Conservation (phyloP, 768 basidiomycete species). For the Kwoniella sp. region DNA sequence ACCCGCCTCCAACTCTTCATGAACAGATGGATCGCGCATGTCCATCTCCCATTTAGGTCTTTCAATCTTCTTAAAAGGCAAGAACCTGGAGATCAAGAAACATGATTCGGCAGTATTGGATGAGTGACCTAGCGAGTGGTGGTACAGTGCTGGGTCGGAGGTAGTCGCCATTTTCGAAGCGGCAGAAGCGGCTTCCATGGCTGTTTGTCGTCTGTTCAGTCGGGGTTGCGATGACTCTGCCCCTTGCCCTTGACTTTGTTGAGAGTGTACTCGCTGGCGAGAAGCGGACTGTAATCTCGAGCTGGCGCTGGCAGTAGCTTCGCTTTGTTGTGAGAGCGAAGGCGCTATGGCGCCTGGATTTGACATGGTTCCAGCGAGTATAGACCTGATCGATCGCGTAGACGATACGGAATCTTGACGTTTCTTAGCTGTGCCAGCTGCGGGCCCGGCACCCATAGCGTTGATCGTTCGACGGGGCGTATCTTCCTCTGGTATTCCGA, state of each 20-base stretch:
- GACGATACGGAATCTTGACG: constrained; percentile 23
- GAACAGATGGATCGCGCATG: not conserved
- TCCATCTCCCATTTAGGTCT: constrained; percentile 44
- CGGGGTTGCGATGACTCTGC: not conserved
- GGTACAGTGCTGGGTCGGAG: constrained; percentile 40
- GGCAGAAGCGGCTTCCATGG: constrained; percentile 32
- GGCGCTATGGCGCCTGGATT: not conserved
- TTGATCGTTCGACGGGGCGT: constrained; percentile 3
- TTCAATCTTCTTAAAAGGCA: constrained; percentile 32
- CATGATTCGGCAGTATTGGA: constrained; percentile 44
- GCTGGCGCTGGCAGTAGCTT: not conserved
- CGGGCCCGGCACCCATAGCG: not conserved
- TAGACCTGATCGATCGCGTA: constrained; percentile 7
- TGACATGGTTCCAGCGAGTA: not conserved
- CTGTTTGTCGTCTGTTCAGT: constrained; percentile 34
- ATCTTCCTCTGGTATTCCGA: constrained; percentile 24
- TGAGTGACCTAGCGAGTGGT: constrained; percentile 43
- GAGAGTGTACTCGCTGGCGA: not conserved
- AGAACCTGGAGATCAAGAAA: constrained; percentile 46
- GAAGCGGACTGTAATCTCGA: not conserved
- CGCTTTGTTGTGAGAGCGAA: not conserved
- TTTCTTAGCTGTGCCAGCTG: not conserved
- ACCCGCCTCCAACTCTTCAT: constrained; percentile 8
- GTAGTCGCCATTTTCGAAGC: constrained; percentile 39
- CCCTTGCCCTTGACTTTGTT: not conserved